Evolutionary conservation across 23 red algal species (phyloP).

Genomic region (Gracilaria caudata): DNA sequence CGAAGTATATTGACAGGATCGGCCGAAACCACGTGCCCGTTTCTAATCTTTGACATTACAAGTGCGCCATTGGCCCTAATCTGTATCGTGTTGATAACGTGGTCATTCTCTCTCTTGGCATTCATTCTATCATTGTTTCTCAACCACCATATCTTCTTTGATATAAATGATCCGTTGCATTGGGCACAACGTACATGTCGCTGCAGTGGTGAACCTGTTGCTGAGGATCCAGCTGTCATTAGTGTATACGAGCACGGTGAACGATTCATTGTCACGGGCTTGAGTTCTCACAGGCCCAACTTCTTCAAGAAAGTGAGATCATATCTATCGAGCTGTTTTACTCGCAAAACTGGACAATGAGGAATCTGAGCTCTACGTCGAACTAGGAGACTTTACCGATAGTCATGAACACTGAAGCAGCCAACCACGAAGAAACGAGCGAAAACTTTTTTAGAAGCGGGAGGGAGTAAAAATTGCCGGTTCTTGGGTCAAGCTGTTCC

Average conservation of each 20-base stretch:
- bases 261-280: slow-evolving; percentile 16
- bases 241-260: slow-evolving; percentile 31
- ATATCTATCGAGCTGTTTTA: no score
- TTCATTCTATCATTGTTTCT: background rate
- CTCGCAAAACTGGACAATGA: no score
- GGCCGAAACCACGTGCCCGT: background rate
- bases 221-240: background rate
- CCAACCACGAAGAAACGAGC: no score
- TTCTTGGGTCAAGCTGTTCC: no score
- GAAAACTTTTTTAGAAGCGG: no score
- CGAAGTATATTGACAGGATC: background rate
- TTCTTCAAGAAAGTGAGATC: slow-evolving; percentile 6
- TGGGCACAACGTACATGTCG: slow-evolving; percentile 20
- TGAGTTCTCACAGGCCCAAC: background rate
- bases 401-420: no score
- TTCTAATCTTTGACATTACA: background rate
- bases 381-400: no score
- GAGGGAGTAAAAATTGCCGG: no score
- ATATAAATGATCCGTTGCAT: slow-evolving; percentile 20
- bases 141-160: slow-evolving; percentile 1
- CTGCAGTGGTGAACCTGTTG: slow-evolving; percentile 1
- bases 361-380: no score
- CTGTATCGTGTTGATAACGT: background rate
- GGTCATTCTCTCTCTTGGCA: background rate
- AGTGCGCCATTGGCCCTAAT: background rate